Evolutionary conservation across 192 early-diverging fungal species (phyloP), one percentile per base, ranked within the genome.

Genomic region (Gaertneriomyces sp.): DNA sequence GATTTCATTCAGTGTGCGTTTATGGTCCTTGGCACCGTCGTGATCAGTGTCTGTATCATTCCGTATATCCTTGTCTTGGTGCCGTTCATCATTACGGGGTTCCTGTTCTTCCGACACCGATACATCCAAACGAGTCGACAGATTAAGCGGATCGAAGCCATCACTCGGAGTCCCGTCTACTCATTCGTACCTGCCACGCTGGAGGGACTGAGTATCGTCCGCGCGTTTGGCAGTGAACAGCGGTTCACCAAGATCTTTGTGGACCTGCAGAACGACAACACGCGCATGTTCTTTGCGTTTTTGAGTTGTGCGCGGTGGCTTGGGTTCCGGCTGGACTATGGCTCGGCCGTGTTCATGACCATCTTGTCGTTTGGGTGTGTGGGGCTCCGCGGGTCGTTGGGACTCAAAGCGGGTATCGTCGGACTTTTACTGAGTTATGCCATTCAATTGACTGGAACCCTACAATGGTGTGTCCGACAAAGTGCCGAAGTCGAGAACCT

Each of bases 121-220:
- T 90, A 88, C 52, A 76, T 90, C 62, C 54, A 42, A 10, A 69
- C 86, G 7, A 81, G 80, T 45, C 78, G 88, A 3, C 85, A 88
- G 52, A 73, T 90, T 61, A 90, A 89, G 69, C 82, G 87, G 17
- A 75, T 87, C 61, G 89, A 90, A 67, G 76, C 81, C 40, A 71
- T 79, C 12, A 88, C 89, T 14, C 85, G 88, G 10, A 83, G 84
- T 0, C 81, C 86, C 5, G 72, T 94, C 7, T 76, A 87, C 75
- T 52, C 81, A 70, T 64, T 62, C 75, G 39, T 91, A 78, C 74
- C 77, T 6, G 79, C 87, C 38, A 80, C 89, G 0, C 63, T 91
- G 40, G 90, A 87, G 16, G 91, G 90, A 0, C 69, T 87, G 33
- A 77, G 82, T 0, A 82, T 82, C 44, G 86, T 94, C 47, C 84